Evolutionary conservation across 495 filamentous ascomycete genomes (phyloP), one percentile per base, ranked within the genome.

Genomic region (Penicillium flavigenum): DNA sequence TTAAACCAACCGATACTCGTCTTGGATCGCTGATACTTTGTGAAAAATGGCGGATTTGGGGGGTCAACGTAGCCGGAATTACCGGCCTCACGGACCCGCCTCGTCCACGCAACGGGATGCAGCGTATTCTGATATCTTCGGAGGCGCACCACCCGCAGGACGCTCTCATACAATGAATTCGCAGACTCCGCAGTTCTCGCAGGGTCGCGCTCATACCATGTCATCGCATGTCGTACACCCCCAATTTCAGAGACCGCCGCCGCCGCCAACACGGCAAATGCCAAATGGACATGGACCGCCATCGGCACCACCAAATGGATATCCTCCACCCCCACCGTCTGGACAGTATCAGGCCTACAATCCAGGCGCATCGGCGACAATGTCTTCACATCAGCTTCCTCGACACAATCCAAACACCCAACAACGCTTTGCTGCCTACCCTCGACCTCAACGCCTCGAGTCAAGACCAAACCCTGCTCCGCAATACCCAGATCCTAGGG

Each of bases 41-140:
- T 57, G 38, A 81, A 57, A 57, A 63, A 96, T 96, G 92, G 89
- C 92, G 73, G 90, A 96, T 72, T 90, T 94, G 75, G 75, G 83
- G 61, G 66, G 80, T 52, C 89, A 90, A 71, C 88, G 89, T 71
- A 82, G 86, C 77, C 79, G 88, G 75, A 80, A 84, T 63, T 84
- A 86, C 75, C 78, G 80, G 66, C 81, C 83, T 58, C 88, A 90
- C 72, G 87, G 85, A 59, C 81, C 86, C 68, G 74, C 88, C 34
- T 84, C 87, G 48, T 82, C 83, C 68, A 80, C 82, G 64, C 90
- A 95, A 73, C 86, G 94, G 75, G 93, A 98, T 82, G 91, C 90
- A 65, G 94, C 92, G 34, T 98, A 95, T 73, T 90, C 89, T 54
- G 90, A 92, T 75, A 99, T 99, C 63, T 99, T 99, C 66, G 94